Evolutionary conservation across 148 eudicot genomes (phyloP).

Genomic region (Dysphania ambrosioides): DNA sequence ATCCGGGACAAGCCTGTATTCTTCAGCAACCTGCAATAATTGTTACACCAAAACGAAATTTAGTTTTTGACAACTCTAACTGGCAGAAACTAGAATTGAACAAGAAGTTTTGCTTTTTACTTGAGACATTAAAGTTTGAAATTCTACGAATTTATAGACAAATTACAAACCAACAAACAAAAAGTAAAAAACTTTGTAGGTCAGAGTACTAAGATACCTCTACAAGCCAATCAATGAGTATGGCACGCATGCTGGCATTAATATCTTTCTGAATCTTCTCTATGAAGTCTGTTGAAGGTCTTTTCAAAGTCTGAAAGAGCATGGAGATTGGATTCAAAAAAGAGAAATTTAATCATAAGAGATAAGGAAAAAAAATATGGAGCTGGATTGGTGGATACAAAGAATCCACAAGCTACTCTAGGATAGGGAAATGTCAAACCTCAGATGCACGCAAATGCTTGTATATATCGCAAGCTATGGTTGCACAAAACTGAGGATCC

Average conservation of each 20-base stretch:
- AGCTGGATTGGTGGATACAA: neutral
- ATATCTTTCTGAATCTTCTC: constrained; percentile 85
- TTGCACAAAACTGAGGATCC: constrained; percentile 89
- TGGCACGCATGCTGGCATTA: constrained; percentile 89
- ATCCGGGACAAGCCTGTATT: constrained; percentile 94
- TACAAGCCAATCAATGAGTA: constrained; percentile 93
- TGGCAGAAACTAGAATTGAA: neutral
- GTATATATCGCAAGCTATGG: constrained; percentile 90
- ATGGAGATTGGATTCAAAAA: neutral
- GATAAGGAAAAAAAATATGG: neutral
- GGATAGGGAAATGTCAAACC: constrained; percentile 36
- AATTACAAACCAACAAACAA: neutral
- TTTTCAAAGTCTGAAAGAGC: constrained; percentile 60
- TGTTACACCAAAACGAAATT: neutral
- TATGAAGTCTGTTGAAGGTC: constrained; percentile 77
- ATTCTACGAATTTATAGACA: neutral
- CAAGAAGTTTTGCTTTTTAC: too few species aligned
- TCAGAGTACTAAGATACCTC: constrained; percentile 51
- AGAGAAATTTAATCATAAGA: neutral
- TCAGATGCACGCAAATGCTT: constrained; percentile 78
- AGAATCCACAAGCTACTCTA: neutral
- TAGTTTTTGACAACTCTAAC: neutral
- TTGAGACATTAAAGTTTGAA: neutral
- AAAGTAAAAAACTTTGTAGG: neutral
- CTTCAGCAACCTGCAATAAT: constrained; percentile 74